Conservation (phyloP, 768 basidiomycete genomes). For the Collybiopsis luxurians region DNA sequence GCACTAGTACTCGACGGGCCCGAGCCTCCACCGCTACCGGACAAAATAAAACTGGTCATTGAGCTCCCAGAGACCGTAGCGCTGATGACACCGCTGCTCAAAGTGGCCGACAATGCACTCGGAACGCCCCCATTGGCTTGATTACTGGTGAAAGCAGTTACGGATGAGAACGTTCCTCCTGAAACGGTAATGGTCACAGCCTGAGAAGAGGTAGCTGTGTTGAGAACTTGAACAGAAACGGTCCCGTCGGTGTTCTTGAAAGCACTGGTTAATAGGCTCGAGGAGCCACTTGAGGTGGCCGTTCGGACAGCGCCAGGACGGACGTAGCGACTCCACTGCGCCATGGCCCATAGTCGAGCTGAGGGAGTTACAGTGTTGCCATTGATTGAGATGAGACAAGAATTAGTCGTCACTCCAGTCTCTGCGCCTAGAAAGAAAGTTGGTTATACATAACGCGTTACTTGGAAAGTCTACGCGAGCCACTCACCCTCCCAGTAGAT, state of each 20-base stretch:
- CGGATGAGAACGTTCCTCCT: constrained; percentile 6
- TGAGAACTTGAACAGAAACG: constrained; percentile 11
- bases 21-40: not conserved
- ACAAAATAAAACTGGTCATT: constrained; percentile 9
- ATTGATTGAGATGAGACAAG: constrained; percentile 3
- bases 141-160: constrained; percentile 8
- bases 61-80: constrained; percentile 3
- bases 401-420: constrained; percentile 8
- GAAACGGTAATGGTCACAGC: constrained; percentile 5
- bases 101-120: not conserved
- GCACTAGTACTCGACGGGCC: not conserved
- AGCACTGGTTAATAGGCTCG: constrained; percentile 8
- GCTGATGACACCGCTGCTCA: constrained; percentile 7
- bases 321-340: constrained; percentile 12
- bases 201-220: constrained; percentile 8
- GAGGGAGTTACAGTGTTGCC: constrained; percentile 10
- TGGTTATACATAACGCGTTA: too few relatives aligned
- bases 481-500: constrained; percentile 10
- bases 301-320: constrained; percentile 9
- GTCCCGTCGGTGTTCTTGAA: constrained; percentile 12
- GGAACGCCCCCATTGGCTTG: constrained; percentile 10
- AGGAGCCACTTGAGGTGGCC: constrained; percentile 8
- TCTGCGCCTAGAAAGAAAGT: constrained; percentile 1
- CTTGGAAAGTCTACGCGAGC: too few relatives aligned
- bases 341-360: constrained; percentile 11